Evolutionary conservation across 441 rosid species (phyloP).

Genomic region (Euphorbia schlechtendalii): DNA sequence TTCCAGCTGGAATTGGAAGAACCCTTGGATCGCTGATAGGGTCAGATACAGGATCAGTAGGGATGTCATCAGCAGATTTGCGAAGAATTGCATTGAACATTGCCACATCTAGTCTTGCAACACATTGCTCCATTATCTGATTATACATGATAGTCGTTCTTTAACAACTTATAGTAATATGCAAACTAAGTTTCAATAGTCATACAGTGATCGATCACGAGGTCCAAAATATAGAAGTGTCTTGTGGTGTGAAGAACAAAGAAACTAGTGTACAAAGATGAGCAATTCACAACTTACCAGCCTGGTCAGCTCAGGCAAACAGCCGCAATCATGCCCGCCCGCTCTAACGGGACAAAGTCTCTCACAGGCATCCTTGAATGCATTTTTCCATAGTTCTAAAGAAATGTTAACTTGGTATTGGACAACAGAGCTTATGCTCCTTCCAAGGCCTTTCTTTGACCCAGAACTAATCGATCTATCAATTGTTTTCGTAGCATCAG

Average conservation of each 20-base stretch:
- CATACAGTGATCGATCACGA: too few species aligned
- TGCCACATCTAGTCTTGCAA: constrained; percentile 88
- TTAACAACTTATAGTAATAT: too few species aligned
- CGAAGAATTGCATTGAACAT: constrained; percentile 98
- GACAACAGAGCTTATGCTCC: constrained; percentile 35
- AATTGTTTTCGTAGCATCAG: constrained; percentile 39
- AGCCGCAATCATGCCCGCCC: constrained; percentile 92
- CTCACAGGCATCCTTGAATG: constrained; percentile 88
- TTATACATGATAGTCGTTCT: too few species aligned
- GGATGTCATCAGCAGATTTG: constrained; percentile 79
- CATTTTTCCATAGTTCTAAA: constrained; percentile 82
- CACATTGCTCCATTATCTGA: constrained; percentile 94
- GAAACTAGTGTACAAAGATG: background rate
- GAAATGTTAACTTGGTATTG: constrained; percentile 70
- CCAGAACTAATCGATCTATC: constrained; percentile 30
- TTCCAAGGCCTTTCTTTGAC: constrained; percentile 42
- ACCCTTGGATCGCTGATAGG: constrained; percentile 77
- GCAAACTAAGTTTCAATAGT: background rate
- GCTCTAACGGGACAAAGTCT: constrained; percentile 96
- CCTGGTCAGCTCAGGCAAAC: constrained; percentile 65
- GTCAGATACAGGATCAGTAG: constrained; percentile 95
- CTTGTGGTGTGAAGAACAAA: too few species aligned
- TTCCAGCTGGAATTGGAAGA: constrained; percentile 82
- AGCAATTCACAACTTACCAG: constrained; percentile 42
- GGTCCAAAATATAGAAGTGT: too few species aligned